A percentile compares a stretch with the other conserved stretches of the same genome.
phyloP scores from a whole-genome alignment of 805 yeast genomes.

The Jamesozyma gamospora region DNA sequence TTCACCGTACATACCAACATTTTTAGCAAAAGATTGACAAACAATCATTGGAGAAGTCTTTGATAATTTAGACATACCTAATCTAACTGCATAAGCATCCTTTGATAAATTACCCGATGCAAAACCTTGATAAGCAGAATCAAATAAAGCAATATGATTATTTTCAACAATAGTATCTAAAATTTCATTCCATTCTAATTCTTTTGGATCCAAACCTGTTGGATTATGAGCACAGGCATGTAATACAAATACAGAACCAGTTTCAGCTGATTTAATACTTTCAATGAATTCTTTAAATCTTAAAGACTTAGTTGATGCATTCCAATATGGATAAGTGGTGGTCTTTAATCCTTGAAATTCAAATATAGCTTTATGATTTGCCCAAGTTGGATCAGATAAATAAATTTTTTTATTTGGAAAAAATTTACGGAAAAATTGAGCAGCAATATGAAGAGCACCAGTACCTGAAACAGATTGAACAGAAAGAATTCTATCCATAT shows the following conservation, averaged over 20 bases:
- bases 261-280: constrained; percentile 55
- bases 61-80: constrained; percentile 41
- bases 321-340: constrained; percentile 78
- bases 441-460: constrained; percentile 88
- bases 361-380: constrained; percentile 84
- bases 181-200: constrained; percentile 69
- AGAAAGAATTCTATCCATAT: constrained; percentile 60
- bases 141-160: constrained; percentile 75
- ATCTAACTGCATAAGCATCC: constrained; percentile 71
- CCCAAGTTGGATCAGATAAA: constrained; percentile 93
- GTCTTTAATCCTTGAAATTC: constrained; percentile 57
- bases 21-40: constrained; percentile 94
- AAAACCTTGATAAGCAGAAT: constrained; percentile 95
- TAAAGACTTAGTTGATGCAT: constrained; percentile 56
- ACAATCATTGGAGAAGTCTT: constrained; percentile 53
- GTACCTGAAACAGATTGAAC: constrained; percentile 92
- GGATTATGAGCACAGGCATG: constrained; percentile 99
- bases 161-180: constrained; percentile 49
- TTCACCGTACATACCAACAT: constrained; percentile 96
- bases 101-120: constrained; percentile 77
- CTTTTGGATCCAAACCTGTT: constrained; percentile 89
- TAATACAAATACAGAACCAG: constrained; percentile 69
- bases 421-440: constrained; percentile 34
- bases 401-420: constrained; percentile 38
- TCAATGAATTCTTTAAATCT: constrained; percentile 58